Evolutionary conservation across 768 basidiomycete genomes (phyloP), one percentile per base, ranked within the genome.

Genomic region (Suillus brevipes): DNA sequence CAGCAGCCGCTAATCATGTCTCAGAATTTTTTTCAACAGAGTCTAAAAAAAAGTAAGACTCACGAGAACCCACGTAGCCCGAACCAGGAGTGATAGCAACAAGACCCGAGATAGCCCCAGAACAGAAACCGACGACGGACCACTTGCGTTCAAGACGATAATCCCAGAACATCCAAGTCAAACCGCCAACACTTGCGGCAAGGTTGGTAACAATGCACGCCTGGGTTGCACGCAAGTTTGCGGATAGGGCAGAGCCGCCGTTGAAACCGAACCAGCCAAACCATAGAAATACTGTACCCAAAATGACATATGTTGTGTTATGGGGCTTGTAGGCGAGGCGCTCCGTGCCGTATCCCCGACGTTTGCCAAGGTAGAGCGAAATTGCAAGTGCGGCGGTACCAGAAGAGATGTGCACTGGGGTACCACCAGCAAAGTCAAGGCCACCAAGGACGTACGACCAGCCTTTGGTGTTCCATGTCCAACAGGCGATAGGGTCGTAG

Each of bases 191-290:
- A 59, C 85, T 85, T 1, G 94, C 97, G 2, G 95, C 92, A 63
- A 98, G 78, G 77, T 98, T 99, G 64, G 97, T 99, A 69, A 95
- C 90, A 68, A 96, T 90, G 79, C 94, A 93, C 2, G 97, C 95
- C 75, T 92, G 84, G 14, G 89, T 85, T 8, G 95, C 96, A 69
- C 94, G 87, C 66, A 96, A 80, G 77, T 95, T 97, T 45, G 95
- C 95, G 31, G 89, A 84, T 67, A 98, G 85, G 10, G 95, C 95
- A 18, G 88, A 90, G 28, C 97, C 97, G 8, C 96, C 96, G 76
- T 95, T 95, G 84, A 95, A 95, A 2, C 93, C 94, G 66, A 97
- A 94, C 96, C 96, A 98, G 6, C 92, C 92, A 64, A 94, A 93
- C 94, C 95, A 97, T 60, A 98, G 91, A 74, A 97, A 85, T 2